Base-by-base conservation (phyloP, 164 flowering plant species). In the Vitis riparia region DNA sequence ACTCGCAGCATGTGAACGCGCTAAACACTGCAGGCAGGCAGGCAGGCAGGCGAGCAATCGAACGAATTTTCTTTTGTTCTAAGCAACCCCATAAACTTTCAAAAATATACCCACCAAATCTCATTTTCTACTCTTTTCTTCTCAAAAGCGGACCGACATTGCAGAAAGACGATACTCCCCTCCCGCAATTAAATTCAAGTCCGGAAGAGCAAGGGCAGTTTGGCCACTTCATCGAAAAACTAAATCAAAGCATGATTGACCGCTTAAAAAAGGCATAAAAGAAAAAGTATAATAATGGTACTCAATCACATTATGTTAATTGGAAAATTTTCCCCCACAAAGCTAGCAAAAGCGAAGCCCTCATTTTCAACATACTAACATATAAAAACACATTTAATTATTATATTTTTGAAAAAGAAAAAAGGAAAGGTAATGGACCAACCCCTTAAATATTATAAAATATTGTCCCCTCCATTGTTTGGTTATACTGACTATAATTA, bases 41-140 rank as follows among this genome's bases (percentile, higher is more conserved):
- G 19, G 52, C 52, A 11, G 19, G 12, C 11, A 23, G 48, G 30
- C 23, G 23, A 19, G 23, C 47, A 9, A 49, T 9, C 50, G 30
- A 32, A 51, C 10, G 37, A 59, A 63, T 55, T 70, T 55, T 63
- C 55, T 71, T 71, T 65, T 30, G 51, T 52, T 5, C 11, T 65
- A 71, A 71, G 74, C 74, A 58, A 71, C 30, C 61, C 23, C 53
- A 53, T 53, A 50, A 63, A 48, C 14, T 47, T 51, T 37, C 17
- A 61, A 59, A 60, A 16, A 27, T 55, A 17, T 47, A 53, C 68
- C 68, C 65, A 72, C 69, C 69, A 59, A 56, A 71, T 71, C 75
- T 59, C 44, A 17, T 65, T 65, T 50, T 51, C 15, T 51, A 11
- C 1, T 11, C 6, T 51, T 51, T 11, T 11, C 4, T 2, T 13